Conservation (phyloP, 352 stramenopile genomes). For the Phytophthora lateralis region DNA sequence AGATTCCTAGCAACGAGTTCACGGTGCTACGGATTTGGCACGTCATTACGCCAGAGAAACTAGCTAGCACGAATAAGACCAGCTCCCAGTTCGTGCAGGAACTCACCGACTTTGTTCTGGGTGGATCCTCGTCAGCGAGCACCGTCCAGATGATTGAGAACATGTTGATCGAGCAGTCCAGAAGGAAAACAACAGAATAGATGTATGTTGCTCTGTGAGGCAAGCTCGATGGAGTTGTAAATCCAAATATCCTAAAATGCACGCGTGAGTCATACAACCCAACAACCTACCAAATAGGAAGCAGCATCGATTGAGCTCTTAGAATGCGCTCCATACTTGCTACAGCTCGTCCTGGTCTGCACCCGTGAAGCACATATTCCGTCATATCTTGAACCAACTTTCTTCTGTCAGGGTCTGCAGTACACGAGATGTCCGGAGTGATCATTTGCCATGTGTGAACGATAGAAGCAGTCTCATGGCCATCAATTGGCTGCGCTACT, state of each 20-base stretch:
- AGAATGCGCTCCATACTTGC: constrained; percentile 49
- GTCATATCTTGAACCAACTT: constrained; percentile 38
- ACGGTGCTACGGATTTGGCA: constrained; percentile 53
- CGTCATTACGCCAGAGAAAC: constrained; percentile 47
- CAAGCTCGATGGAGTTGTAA: no score
- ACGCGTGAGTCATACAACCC: no score
- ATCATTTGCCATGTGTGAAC: constrained; percentile 51
- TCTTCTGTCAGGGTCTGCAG: not conserved
- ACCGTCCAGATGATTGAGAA: constrained; percentile 67
- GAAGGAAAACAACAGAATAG: constrained; percentile 16
- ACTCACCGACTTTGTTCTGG: constrained; percentile 53
- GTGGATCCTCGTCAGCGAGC: constrained; percentile 35
- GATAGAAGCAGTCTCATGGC: constrained; percentile 17
- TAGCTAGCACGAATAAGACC: constrained; percentile 21
- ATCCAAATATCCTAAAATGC: no score
- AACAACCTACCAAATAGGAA: no score
- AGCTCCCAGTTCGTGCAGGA: constrained; percentile 38
- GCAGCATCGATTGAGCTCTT: constrained; percentile 14
- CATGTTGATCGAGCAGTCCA: constrained; percentile 43
- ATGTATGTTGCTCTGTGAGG: not conserved
- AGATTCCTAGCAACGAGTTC: constrained; percentile 24
- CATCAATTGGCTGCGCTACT: not conserved
- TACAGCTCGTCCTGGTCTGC: constrained; percentile 29
- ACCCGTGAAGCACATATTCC: constrained; percentile 36
- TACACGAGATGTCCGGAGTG: constrained; percentile 27